Evolutionary conservation across 2,329 filamentous ascomycete species (phyloP).

Genomic region (Sporothrix globosa): DNA sequence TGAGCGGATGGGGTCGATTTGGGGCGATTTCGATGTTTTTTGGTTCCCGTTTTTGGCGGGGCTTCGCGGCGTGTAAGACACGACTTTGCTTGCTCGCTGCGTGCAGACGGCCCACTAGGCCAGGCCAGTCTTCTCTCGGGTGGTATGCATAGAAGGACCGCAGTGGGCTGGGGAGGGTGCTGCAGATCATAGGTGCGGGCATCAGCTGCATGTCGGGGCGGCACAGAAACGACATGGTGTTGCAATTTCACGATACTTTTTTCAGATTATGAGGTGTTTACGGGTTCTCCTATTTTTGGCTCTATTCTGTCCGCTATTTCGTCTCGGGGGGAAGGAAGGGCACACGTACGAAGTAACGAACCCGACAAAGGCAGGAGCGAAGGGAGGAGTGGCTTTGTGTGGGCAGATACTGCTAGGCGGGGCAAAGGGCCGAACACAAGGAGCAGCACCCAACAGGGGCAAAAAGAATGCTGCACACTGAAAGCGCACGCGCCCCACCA

Average conservation of each 20-base stretch:
- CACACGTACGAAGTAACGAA: background rate
- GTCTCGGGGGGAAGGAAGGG: background rate
- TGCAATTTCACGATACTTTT: background rate
- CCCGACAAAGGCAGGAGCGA: constrained; percentile 9
- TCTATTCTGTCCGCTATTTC: background rate
- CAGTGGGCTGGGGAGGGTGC: background rate
- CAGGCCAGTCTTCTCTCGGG: constrained; percentile 1
- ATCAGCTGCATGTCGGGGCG: constrained; percentile 21
- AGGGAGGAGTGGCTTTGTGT: background rate
- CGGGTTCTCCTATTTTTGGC: background rate
- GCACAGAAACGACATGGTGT: constrained; percentile 11
- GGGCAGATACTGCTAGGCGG: constrained; percentile 27
- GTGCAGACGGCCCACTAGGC: constrained; percentile 19
- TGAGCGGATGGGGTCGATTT: constrained; percentile 18
- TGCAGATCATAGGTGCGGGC: constrained; percentile 27
- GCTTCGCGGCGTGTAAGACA: constrained; percentile 31
- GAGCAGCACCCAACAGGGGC: background rate
- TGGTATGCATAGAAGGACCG: constrained; percentile 24
- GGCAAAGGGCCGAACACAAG: constrained; percentile 30
- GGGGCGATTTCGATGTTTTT: constrained; percentile 10
- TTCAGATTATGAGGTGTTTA: background rate
- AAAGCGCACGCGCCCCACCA: constrained; percentile 26
- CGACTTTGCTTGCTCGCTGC: constrained; percentile 21
- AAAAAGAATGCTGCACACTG: constrained; percentile 21
- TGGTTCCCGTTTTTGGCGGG: constrained; percentile 28